Conservation (phyloP, 2,329 filamentous ascomycete species). For the Didymella keratinophila region DNA sequence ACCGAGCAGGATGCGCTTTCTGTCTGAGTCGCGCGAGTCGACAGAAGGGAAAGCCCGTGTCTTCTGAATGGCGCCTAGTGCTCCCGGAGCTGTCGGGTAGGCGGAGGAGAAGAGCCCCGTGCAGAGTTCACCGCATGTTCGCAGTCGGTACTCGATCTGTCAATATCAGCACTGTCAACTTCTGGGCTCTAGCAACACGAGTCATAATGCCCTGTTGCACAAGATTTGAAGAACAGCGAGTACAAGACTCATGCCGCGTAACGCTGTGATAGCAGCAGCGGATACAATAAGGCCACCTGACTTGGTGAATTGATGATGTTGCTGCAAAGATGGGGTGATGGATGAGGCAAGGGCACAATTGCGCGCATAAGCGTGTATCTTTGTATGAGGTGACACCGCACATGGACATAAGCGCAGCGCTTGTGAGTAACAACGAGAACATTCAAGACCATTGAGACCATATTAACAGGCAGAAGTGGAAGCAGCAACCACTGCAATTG, state of each 20-base stretch:
- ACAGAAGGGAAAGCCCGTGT: slow-evolving; percentile 63
- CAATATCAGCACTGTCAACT: background rate
- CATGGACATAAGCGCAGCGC: slow-evolving; percentile 26
- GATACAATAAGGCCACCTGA: background rate
- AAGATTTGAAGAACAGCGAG: background rate
- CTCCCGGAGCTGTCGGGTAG: slow-evolving; percentile 58
- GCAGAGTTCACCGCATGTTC: slow-evolving; percentile 76
- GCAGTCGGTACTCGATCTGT: slow-evolving; percentile 79
- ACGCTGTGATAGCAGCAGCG: background rate
- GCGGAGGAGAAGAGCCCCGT: slow-evolving; percentile 80
- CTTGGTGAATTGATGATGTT: background rate
- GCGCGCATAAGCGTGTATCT: slow-evolving; percentile 15
- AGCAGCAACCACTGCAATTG: background rate
- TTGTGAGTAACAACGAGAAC: slow-evolving; percentile 25
- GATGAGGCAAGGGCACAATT: slow-evolving; percentile 15
- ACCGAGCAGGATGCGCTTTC: slow-evolving; percentile 73
- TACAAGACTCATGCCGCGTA: slow-evolving; percentile 5
- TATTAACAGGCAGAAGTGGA: background rate
- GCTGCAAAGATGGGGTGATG: slow-evolving; percentile 19
- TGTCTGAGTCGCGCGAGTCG: slow-evolving; percentile 64
- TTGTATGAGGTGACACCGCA: slow-evolving; percentile 19
- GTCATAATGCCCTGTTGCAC: background rate
- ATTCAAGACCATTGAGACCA: background rate
- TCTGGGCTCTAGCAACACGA: background rate
- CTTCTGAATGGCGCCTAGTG: slow-evolving; percentile 61